Percentiles rank a stretch among this genome's conserved stretches.
Conservation (phyloP, 345 rosid species). For the Syzygium aromaticum region DNA sequence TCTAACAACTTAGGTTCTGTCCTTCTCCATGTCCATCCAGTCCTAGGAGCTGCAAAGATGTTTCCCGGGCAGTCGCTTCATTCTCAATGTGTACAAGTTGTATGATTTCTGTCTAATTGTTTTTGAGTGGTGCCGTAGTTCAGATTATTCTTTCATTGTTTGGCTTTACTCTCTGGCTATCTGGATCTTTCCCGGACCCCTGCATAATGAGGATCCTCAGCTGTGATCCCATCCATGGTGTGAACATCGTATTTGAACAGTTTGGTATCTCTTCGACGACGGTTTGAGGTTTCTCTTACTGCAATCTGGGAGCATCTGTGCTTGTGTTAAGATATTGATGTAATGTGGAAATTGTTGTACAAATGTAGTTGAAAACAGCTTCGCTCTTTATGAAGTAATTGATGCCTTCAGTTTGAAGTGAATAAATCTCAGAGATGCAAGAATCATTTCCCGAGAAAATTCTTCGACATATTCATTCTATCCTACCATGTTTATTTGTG, state of each 20-base stretch:
- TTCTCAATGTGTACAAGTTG: neutral
- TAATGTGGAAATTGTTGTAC: neutral
- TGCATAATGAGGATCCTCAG: neutral
- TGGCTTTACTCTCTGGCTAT: neutral
- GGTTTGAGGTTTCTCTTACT: neutral
- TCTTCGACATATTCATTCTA: neutral
- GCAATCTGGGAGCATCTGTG: neutral
- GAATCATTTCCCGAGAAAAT: neutral
- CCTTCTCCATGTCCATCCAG: neutral
- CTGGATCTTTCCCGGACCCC: neutral
- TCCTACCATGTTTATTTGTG: neutral
- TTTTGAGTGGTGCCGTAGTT: neutral
- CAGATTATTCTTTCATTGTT: neutral
- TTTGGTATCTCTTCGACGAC: neutral
- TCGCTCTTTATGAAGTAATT: neutral
- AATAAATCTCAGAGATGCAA: neutral
- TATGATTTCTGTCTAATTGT: neutral
- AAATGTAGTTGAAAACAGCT: neutral
- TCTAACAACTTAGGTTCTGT: constrained; percentile 38
- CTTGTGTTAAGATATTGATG: neutral
- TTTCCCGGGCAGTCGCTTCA: neutral
- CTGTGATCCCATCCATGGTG: neutral
- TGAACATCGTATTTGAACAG: neutral
- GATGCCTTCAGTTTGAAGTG: neutral
- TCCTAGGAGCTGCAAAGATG: neutral